These are phyloP conservation scores for Lithospermum erythrorhizon DNA, from an alignment of 257 asterid species.

Conservation along the genomic window DNA sequence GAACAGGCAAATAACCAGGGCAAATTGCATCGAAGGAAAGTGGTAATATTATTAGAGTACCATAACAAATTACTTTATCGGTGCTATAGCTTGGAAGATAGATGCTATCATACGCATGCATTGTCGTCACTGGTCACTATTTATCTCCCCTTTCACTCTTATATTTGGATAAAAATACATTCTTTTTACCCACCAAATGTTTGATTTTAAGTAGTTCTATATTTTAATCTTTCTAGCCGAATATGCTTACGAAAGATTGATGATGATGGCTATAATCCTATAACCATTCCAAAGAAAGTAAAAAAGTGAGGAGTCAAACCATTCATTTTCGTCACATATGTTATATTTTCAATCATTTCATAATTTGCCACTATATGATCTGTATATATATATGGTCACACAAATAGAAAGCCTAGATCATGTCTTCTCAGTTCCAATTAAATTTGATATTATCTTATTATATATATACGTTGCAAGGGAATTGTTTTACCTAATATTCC, in stretches of 20 bases:
- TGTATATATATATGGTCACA: too few relatives aligned
- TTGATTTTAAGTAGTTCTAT: background rate
- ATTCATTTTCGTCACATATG: background rate
- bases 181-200: too few relatives aligned
- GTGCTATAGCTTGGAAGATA: constrained; percentile 6
- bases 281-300: background rate
- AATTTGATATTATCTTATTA: too few relatives aligned
- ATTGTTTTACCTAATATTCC: too few relatives aligned
- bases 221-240: background rate
- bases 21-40: background rate
- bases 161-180: background rate
- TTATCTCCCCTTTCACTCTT: constrained; percentile 6
- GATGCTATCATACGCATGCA: constrained; percentile 31
- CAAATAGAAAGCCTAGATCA: too few relatives aligned
- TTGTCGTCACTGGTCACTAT: constrained; percentile 19
- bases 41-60: constrained; percentile 6
- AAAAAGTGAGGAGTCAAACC: background rate
- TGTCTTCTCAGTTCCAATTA: too few relatives aligned
- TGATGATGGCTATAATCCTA: too few relatives aligned
- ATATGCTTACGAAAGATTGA: background rate
- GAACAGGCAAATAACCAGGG: background rate
- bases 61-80: constrained; percentile 3
- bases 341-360: too few relatives aligned
- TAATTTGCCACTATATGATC: too few relatives aligned
- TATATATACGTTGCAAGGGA: too few relatives aligned